Percentiles rank a stretch among this genome's conserved stretches.
phyloP scores from a whole-genome alignment of 1,284 basidiomycete species.

The Cystobasidium pallidum region DNA sequence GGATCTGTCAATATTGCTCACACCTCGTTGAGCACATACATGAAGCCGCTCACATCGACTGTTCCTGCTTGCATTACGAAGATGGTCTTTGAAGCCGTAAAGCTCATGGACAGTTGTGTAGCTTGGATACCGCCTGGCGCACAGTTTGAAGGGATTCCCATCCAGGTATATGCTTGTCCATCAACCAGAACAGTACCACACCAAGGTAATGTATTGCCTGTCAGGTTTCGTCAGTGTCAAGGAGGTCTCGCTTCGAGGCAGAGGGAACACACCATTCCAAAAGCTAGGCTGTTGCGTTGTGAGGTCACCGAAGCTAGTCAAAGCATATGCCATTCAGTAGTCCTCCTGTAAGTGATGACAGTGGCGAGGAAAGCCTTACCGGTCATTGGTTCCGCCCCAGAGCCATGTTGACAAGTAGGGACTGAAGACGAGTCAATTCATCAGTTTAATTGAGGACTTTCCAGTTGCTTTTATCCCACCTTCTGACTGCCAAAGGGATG shows the following conservation, averaged over 20 bases:
- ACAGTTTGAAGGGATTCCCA: slow-evolving; percentile 42
- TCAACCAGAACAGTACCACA: slow-evolving; percentile 42
- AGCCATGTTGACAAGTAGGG: slow-evolving; percentile 43
- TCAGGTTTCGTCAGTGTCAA: neutral
- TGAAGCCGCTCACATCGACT: slow-evolving; percentile 7
- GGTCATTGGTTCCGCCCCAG: slow-evolving; percentile 35
- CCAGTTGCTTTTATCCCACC: neutral
- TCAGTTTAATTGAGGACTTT: neutral
- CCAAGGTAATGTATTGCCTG: slow-evolving; percentile 42
- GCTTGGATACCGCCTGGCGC: slow-evolving; percentile 41
- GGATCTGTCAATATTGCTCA: neutral
- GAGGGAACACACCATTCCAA: slow-evolving; percentile 41
- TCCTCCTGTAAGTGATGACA: no score
- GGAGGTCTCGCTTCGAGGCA: neutral
- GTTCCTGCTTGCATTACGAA: slow-evolving; percentile 38
- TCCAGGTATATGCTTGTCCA: slow-evolving; percentile 45
- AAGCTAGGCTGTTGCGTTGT: slow-evolving; percentile 37
- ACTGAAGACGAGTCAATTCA: neutral
- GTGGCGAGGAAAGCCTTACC: slow-evolving; percentile 11
- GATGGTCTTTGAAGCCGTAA: slow-evolving; percentile 27
- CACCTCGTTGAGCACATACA: neutral
- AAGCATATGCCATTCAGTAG: neutral
- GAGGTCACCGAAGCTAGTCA: slow-evolving; percentile 11
- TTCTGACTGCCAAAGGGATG: slow-evolving; percentile 43
- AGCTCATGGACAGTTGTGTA: slow-evolving; percentile 29